Evolutionary conservation across 192 early-diverging fungal genomes (phyloP), one percentile per base, ranked within the genome.

Genomic region (Coemansia sp.): DNA sequence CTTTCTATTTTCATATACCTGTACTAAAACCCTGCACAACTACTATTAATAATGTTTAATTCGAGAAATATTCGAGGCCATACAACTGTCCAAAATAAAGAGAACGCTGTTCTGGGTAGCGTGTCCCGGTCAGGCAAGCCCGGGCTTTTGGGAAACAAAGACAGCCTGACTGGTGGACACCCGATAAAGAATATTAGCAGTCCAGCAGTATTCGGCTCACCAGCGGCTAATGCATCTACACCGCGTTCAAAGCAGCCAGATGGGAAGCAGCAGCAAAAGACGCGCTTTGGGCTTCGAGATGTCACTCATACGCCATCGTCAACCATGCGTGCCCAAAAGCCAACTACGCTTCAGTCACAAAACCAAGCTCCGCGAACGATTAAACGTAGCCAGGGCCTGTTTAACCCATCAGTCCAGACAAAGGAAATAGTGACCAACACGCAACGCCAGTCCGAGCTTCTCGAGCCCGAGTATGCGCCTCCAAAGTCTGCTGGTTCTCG

Each of bases 391-490:
- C 72, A 65, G 10, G 77, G 72, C 2, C 47, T 79, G n/a, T 75
- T 80, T 41, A 68, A 37, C 15, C 45, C 70, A 2, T 24, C 48
- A 11, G 11, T 9, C 3, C 62, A 32, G 19, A 12, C 11, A 3
- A 51, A 7, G 11, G 21, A 19, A 19, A n/a, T 8, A 15, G 11
- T 29, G 8, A n/a, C 29, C 39, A 41, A 4, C 14, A 27, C 52
- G 17, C 52, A 41, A n/a, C 35, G 25, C 11, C 17, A 15, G 3
- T 14, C 38, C 0, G 54, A n/a, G 12, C 38, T 63, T 2, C 55
- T 70, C 17, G 77, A 80, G 62, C 68, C 77, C 19, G 77, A 80
- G 22, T 80, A 80, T 50, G 77, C 45, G 11, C 71, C 76, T 5
- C 24, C 60, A 14, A 53, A 68, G 15, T 25, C 35, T 15, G 49